phyloP scores from a whole-genome alignment of 352 stramenopile genomes.

The Chrysophaeum taylorii region DNA sequence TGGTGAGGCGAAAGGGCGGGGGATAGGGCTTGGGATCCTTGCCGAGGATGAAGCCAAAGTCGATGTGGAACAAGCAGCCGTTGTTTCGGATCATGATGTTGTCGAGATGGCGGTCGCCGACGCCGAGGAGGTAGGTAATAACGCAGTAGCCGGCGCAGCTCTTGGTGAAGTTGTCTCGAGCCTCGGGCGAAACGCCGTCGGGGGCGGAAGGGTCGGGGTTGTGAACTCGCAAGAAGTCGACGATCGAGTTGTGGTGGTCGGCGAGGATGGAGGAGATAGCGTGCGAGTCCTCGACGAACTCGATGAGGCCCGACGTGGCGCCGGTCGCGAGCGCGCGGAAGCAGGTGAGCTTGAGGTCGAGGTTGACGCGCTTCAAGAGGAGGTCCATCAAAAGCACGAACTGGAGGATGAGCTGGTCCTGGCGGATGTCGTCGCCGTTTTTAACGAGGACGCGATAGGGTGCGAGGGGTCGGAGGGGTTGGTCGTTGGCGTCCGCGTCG shows the following conservation, averaged over 20 bases:
- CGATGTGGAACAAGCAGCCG: constrained; percentile 98
- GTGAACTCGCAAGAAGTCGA: constrained; percentile 67
- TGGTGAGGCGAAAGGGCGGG: constrained; percentile 94
- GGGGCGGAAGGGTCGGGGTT: constrained; percentile 64
- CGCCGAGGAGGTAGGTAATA: constrained; percentile 96
- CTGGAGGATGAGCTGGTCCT: constrained; percentile 99
- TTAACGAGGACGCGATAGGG: constrained; percentile 97
- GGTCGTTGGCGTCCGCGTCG: neutral
- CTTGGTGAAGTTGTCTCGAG: constrained; percentile 89
- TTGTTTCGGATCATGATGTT: constrained; percentile 93
- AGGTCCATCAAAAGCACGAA: constrained; percentile 99
- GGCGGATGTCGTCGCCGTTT: constrained; percentile 96
- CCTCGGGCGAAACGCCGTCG: constrained; percentile 74
- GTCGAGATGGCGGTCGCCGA: constrained; percentile 97
- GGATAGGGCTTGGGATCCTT: constrained; percentile 94
- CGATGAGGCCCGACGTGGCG: constrained; percentile 81
- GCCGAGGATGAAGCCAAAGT: constrained; percentile 98
- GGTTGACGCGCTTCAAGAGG: constrained; percentile 92
- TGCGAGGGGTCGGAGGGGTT: neutral
- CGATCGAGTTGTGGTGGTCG: constrained; percentile 82
- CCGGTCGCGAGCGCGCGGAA: constrained; percentile 76
- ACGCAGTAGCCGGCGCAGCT: constrained; percentile 97
- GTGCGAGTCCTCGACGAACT: constrained; percentile 90
- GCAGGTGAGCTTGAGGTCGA: constrained; percentile 90
- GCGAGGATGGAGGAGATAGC: constrained; percentile 89